Conservation (phyloP, 352 stramenopile species). For the Phytophthora pisi region DNA sequence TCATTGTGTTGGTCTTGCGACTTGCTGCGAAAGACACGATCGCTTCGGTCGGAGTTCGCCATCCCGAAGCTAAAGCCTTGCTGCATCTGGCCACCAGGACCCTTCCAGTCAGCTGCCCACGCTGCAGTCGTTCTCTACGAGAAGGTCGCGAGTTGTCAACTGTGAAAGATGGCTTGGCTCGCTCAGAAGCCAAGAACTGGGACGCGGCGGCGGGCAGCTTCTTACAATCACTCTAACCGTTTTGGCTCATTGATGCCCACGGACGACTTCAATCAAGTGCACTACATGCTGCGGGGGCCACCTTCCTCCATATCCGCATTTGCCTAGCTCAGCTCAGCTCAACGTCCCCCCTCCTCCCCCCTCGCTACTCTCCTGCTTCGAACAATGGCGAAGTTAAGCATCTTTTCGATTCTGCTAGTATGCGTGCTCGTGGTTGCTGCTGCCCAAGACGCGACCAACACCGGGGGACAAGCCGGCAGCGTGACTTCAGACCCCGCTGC, state of each 20-base stretch:
- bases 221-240: conserved; percentile 7
- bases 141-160: not conserved
- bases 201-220: conserved; percentile 4
- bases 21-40: not conserved
- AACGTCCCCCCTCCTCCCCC: not conserved
- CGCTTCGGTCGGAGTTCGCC: not conserved
- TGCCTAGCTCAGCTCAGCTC: conserved; percentile 10
- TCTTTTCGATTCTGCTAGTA: conserved; percentile 14
- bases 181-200: conserved; percentile 3
- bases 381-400: conserved; percentile 14
- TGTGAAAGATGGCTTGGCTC: conserved; percentile 5
- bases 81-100: not conserved
- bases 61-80: conserved; percentile 3
- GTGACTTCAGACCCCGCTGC: conserved; percentile 10
- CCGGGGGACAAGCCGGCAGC: conserved; percentile 30
- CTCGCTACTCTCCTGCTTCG: not conserved
- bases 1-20: not conserved
- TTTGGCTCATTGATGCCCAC: not conserved
- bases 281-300: not conserved
- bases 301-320: conserved; percentile 27
- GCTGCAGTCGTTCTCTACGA: not conserved
- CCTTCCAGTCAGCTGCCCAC: not conserved
- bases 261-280: conserved; percentile 23
- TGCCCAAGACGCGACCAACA: conserved; percentile 28
- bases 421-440: conserved; percentile 16